These are phyloP conservation scores for Calamus simplicifolius DNA, from an alignment of 176 grass and related monocot species.

Conservation along the genomic window DNA sequence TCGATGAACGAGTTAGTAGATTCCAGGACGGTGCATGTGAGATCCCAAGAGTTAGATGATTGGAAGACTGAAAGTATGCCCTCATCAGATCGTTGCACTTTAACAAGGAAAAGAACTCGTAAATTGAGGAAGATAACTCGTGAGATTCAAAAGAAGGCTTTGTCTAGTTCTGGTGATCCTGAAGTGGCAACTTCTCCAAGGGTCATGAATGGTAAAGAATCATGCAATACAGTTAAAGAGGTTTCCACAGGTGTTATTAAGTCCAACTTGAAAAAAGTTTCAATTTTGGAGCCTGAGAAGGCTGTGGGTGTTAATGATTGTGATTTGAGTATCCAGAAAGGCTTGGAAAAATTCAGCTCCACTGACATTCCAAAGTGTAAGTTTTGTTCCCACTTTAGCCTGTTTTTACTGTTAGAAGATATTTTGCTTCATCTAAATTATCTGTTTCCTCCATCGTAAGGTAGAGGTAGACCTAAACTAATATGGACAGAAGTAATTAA, in stretches of 20 bases:
- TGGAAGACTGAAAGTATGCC: slow-evolving; percentile 13
- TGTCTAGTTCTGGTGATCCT: too few species aligned
- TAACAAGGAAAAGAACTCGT: slow-evolving; percentile 5
- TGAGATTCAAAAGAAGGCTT: not conserved
- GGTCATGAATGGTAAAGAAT: not conserved
- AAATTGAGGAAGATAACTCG: not conserved
- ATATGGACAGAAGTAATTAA: too few species aligned
- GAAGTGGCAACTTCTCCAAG: too few species aligned
- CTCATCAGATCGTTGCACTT: not conserved
- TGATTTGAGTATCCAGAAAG: slow-evolving; percentile 27
- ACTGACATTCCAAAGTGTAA: slow-evolving; percentile 57
- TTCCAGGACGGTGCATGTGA: slow-evolving; percentile 27
- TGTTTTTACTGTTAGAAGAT: too few species aligned
- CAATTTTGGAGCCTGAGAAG: slow-evolving; percentile 14
- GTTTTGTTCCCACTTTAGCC: not conserved
- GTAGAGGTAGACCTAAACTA: too few species aligned
- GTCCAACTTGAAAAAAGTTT: slow-evolving; percentile 13
- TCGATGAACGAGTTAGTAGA: slow-evolving; percentile 40
- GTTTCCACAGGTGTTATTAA: not conserved
- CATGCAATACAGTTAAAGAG: not conserved
- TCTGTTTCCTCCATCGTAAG: not conserved
- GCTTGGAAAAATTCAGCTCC: slow-evolving; percentile 21
- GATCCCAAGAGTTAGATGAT: slow-evolving; percentile 15
- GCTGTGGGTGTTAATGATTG: slow-evolving; percentile 17
- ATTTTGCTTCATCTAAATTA: too few species aligned